Conservation (phyloP, 2,329 filamentous ascomycete genomes). For the Neofusicoccum umdonicola region DNA sequence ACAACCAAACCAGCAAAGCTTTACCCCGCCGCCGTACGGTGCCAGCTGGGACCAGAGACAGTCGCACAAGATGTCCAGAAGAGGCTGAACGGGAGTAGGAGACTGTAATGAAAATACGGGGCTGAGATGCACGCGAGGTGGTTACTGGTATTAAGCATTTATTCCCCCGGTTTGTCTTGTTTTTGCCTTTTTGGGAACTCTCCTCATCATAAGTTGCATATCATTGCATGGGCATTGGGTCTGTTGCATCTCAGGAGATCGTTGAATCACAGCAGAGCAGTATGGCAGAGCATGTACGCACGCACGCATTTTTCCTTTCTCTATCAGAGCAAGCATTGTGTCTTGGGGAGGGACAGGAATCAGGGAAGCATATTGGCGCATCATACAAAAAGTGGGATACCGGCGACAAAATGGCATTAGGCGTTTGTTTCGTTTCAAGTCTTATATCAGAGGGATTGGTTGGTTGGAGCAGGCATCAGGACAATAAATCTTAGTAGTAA, state of each 20-base stretch:
- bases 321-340: neutral
- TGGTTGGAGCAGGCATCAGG: no score
- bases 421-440: neutral
- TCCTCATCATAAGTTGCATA: neutral
- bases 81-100: neutral
- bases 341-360: neutral
- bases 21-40: constrained; percentile 13
- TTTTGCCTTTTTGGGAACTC: neutral
- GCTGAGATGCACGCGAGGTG: neutral
- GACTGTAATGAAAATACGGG: neutral
- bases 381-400: neutral
- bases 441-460: no score
- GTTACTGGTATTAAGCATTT: neutral
- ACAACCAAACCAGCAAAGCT: constrained; percentile 1
- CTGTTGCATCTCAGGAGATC: neutral
- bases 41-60: constrained; percentile 14
- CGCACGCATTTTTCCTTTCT: no score
- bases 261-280: neutral
- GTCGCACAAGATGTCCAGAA: neutral
- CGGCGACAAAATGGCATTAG: neutral
- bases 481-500: no score
- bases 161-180: no score
- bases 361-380: neutral
- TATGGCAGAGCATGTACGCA: no score
- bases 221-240: neutral